A percentile compares a stretch with the other conserved stretches of the same genome.
phyloP scores from a whole-genome alignment of 2,329 filamentous ascomycete genomes.

The Torrubiellomyces zombiae region DNA sequence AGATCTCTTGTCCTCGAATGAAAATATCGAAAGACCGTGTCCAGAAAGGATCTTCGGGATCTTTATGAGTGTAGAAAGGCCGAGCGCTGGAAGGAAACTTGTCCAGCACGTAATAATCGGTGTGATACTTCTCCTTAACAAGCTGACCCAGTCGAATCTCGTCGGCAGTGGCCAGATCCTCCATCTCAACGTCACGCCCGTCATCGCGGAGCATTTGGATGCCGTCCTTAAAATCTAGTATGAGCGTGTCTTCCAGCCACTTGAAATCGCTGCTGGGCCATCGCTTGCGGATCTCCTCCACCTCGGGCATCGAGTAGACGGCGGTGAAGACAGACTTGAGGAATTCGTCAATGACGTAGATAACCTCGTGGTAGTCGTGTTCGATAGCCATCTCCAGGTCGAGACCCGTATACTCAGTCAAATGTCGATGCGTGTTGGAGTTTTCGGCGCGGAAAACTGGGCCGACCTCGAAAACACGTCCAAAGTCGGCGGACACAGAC shows the following conservation, averaged over 20 bases:
- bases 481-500: conserved; percentile 78
- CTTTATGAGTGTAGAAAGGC: conserved; percentile 84
- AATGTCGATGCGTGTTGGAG: conserved; percentile 83
- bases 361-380: conserved; percentile 76
- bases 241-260: conserved; percentile 71
- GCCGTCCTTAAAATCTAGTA: conserved; percentile 65
- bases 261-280: conserved; percentile 79
- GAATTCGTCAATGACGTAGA: conserved; percentile 60
- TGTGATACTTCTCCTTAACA: conserved; percentile 71
- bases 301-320: conserved; percentile 39
- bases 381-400: conserved; percentile 89
- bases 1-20: conserved; percentile 80
- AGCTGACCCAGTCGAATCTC: conserved; percentile 75
- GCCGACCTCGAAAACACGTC: conserved; percentile 60
- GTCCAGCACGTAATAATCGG: conserved; percentile 88
- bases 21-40: conserved; percentile 96
- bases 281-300: conserved; percentile 64
- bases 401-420: conserved; percentile 87
- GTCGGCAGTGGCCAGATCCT: conserved; percentile 71
- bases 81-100: conserved; percentile 75
- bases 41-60: conserved; percentile 51
- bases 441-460: conserved; percentile 83
- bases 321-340: conserved; percentile 53
- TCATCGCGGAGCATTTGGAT: conserved; percentile 72
- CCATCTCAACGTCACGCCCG: conserved; percentile 53